A percentile compares a stretch with the other conserved stretches of the same genome.
These are phyloP conservation scores for Backusella tarrabulga DNA, from an alignment of 192 early-diverging fungal species.

Conservation along the genomic window DNA sequence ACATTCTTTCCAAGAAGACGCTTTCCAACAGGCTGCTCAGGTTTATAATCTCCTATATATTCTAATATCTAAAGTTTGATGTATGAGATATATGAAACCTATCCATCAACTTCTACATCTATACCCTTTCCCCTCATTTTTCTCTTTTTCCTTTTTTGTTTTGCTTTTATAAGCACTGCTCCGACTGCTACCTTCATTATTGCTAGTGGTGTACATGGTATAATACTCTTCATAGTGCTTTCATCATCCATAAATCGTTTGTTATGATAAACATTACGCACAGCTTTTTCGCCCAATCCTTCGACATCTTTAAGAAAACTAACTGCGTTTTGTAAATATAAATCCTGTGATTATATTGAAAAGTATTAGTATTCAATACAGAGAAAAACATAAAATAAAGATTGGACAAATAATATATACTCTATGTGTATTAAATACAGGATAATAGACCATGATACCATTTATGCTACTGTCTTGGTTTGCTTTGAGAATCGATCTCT, in stretches of 20 bases:
- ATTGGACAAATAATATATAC: slow-evolving; percentile 34
- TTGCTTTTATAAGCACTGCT: background rate
- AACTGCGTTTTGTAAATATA: slow-evolving; percentile 92
- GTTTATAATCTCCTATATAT: slow-evolving; percentile 93
- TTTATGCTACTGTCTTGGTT: slow-evolving; percentile 83
- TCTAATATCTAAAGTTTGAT: slow-evolving; percentile 69
- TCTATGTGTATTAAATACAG: slow-evolving; percentile 90
- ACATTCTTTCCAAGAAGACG: slow-evolving; percentile 90
- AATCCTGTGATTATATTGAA: slow-evolving; percentile 55
- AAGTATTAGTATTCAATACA: background rate
- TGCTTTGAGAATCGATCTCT: slow-evolving; percentile 79
- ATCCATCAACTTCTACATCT: background rate
- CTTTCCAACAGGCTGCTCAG: slow-evolving; percentile 84
- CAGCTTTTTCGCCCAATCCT: slow-evolving; percentile 90
- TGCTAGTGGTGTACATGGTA: slow-evolving; percentile 97
- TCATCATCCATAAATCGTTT: slow-evolving; percentile 78
- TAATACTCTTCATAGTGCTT: slow-evolving; percentile 89
- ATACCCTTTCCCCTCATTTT: background rate
- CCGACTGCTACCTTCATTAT: slow-evolving; percentile 75
- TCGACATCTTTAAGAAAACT: slow-evolving; percentile 92
- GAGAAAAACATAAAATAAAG: background rate
- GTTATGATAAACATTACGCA: slow-evolving; percentile 92
- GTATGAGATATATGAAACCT: background rate
- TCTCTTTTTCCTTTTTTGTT: background rate
- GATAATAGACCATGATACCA: slow-evolving; percentile 99